A percentile compares a stretch with the other conserved stretches of the same genome.
phyloP scores from a whole-genome alignment of 345 rosid genomes.

The Erodium maritimum region DNA sequence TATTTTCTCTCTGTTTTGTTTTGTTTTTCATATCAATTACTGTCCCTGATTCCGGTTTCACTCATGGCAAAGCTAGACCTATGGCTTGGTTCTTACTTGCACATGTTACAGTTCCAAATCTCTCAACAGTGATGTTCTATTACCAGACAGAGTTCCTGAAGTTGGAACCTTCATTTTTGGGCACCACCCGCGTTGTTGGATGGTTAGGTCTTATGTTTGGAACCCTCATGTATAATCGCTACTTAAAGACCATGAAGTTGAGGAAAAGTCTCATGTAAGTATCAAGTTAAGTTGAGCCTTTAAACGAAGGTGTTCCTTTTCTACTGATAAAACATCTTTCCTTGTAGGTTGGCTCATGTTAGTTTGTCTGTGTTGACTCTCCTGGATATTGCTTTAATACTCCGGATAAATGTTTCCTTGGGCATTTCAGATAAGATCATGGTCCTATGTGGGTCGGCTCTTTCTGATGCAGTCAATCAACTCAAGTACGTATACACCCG shows the following conservation, averaged over 20 bases:
- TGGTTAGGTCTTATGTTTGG: constrained; percentile 95
- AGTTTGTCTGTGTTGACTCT: constrained; percentile 51
- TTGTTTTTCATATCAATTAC: constrained; percentile 12
- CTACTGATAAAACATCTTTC: background rate
- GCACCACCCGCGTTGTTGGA: constrained; percentile 79
- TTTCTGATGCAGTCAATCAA: constrained; percentile 83
- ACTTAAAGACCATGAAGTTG: constrained; percentile 64
- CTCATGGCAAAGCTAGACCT: constrained; percentile 43
- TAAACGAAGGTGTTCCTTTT: background rate
- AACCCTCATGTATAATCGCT: constrained; percentile 58
- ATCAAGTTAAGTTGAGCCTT: background rate
- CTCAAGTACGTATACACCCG: constrained; percentile 45
- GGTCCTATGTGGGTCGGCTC: constrained; percentile 89
- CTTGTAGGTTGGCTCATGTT: constrained; percentile 63
- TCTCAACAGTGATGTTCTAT: constrained; percentile 89
- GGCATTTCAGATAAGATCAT: constrained; percentile 77
- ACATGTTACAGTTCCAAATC: constrained; percentile 74
- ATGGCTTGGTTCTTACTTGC: constrained; percentile 98
- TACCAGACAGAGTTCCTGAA: constrained; percentile 86
- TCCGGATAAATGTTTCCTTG: constrained; percentile 37
- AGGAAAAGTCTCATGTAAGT: constrained; percentile 70
- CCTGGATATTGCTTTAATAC: constrained; percentile 64
- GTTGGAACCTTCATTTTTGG: constrained; percentile 78
- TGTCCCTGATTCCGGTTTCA: constrained; percentile 11
- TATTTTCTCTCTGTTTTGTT: background rate